Conservation (phyloP, 2,329 filamentous ascomycete genomes). For the Emericellopsis cladophorae region DNA sequence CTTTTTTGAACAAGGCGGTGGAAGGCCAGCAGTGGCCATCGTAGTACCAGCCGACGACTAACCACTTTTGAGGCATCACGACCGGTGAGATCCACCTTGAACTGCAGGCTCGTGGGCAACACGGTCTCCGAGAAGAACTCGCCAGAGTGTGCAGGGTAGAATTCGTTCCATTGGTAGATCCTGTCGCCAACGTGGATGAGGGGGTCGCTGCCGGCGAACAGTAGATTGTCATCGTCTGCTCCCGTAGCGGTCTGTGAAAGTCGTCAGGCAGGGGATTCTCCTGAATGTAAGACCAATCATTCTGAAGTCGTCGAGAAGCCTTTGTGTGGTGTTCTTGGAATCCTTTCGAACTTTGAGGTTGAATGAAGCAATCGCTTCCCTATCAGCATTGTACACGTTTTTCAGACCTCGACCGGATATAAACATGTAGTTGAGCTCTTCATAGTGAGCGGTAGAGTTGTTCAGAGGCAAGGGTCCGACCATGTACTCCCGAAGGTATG, state of each 20-base stretch:
- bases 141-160: constrained; percentile 23
- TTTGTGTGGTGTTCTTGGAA: neutral
- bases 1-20: constrained; percentile 30
- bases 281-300: neutral
- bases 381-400: constrained; percentile 15
- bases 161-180: constrained; percentile 32
- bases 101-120: constrained; percentile 29
- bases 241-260: constrained; percentile 26
- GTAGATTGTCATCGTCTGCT: constrained; percentile 25
- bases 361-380: neutral
- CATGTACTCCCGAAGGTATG: constrained; percentile 28
- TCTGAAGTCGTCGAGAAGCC: neutral
- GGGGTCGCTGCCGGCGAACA: constrained; percentile 27
- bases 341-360: neutral
- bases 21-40: constrained; percentile 38
- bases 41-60: constrained; percentile 38
- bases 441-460: constrained; percentile 20
- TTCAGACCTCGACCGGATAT: constrained; percentile 15
- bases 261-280: neutral
- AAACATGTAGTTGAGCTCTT: constrained; percentile 27
- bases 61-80: constrained; percentile 38
- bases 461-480: constrained; percentile 35
- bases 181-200: constrained; percentile 25
- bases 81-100: constrained; percentile 33
- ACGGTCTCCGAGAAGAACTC: constrained; percentile 28